Evolutionary conservation across 192 early-diverging fungal genomes (phyloP).

Genomic region (Linderina pennispora): DNA sequence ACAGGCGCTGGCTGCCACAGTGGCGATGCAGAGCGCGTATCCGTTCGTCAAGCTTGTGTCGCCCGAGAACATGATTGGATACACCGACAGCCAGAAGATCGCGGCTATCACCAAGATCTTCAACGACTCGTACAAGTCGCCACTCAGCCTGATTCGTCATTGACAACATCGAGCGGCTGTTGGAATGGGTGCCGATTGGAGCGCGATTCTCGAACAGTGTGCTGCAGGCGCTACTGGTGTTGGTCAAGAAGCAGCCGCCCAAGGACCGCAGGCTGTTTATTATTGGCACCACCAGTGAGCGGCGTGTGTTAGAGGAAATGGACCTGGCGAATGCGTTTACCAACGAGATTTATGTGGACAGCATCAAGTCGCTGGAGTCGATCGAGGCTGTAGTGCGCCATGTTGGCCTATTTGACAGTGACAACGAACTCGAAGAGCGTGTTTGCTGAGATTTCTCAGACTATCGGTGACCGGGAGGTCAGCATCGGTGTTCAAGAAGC

Average conservation of each 20-base stretch:
- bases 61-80: constrained; percentile 93
- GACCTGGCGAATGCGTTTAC: constrained; percentile 83
- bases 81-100: constrained; percentile 76
- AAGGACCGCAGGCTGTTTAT: constrained; percentile 82
- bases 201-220: constrained; percentile 91
- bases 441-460: constrained; percentile 48
- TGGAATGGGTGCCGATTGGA: constrained; percentile 95
- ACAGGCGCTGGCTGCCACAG: constrained; percentile 93
- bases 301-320: constrained; percentile 77
- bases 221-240: constrained; percentile 86
- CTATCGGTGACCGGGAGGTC: constrained; percentile 53
- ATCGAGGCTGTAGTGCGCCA: constrained; percentile 59
- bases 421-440: constrained; percentile 53
- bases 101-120: constrained; percentile 90
- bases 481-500: constrained; percentile 86
- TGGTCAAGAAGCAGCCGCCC: constrained; percentile 89
- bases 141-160: constrained; percentile 90
- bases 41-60: constrained; percentile 98
- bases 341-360: constrained; percentile 74
- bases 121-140: constrained; percentile 95
- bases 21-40: constrained; percentile 84
- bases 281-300: constrained; percentile 80
- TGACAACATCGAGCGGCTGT: constrained; percentile 87
- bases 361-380: constrained; percentile 61
- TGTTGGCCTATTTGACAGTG: constrained; percentile 62